Conservation (phyloP, 2,329 filamentous ascomycete genomes). For the Sordariomycetes sp. region DNA sequence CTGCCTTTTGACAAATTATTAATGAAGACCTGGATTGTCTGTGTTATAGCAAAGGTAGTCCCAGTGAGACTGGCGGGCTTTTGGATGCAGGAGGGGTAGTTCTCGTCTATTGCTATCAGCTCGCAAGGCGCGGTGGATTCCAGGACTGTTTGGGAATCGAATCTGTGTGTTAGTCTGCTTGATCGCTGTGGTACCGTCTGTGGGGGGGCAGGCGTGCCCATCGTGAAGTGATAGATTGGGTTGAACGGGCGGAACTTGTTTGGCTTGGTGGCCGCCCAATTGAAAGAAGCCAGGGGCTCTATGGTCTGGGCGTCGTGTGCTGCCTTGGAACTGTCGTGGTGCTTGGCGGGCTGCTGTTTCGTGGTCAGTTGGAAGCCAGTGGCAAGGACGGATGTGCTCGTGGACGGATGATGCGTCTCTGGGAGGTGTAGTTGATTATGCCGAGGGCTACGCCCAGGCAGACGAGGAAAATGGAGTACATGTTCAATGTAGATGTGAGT, state of each 20-base stretch:
- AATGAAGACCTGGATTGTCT: no score
- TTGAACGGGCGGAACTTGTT: slow-evolving; percentile 35
- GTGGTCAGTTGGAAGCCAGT: no score
- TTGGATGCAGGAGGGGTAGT: slow-evolving; percentile 34
- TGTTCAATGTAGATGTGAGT: background rate
- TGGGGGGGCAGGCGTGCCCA: slow-evolving; percentile 27
- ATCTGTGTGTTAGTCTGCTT: background rate
- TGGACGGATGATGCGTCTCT: background rate
- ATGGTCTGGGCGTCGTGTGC: background rate
- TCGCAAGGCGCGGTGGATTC: slow-evolving; percentile 31
- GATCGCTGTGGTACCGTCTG: background rate
- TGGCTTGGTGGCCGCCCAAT: slow-evolving; percentile 28
- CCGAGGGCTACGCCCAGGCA: background rate
- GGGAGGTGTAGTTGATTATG: background rate
- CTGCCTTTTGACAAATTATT: no score
- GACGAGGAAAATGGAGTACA: background rate
- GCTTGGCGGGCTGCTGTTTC: background rate
- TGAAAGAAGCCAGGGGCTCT: slow-evolving; percentile 13
- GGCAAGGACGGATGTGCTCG: background rate
- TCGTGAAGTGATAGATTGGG: slow-evolving; percentile 41
- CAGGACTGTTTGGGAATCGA: slow-evolving; percentile 21
- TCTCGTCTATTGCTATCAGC: slow-evolving; percentile 39
- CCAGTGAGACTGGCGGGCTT: slow-evolving; percentile 28
- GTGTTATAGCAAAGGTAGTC: no score
- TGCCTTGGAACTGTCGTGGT: background rate